Evolutionary conservation across 2,329 filamentous ascomycete genomes (phyloP).

Genomic region (Boeremia lycopersici): DNA sequence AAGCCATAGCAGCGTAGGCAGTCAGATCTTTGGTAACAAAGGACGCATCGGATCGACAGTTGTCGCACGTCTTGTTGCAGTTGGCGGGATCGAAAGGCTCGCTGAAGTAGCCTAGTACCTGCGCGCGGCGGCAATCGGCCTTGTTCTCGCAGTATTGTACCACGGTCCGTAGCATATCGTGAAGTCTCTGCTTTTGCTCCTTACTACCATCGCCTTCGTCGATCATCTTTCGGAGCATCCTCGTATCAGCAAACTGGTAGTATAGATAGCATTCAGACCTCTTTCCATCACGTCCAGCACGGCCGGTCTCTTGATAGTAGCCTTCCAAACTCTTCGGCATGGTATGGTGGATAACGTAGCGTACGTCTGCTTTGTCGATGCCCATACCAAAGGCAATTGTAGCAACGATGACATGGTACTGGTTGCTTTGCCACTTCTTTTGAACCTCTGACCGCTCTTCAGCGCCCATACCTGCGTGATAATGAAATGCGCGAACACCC

Average conservation of each 20-base stretch:
- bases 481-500: constrained; percentile 77
- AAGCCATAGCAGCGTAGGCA: constrained; percentile 70
- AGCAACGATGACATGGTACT: constrained; percentile 87
- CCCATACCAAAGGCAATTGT: constrained; percentile 99
- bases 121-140: constrained; percentile 82
- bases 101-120: constrained; percentile 93
- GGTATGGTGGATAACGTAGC: constrained; percentile 92
- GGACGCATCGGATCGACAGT: constrained; percentile 74
- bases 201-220: constrained; percentile 74
- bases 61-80: constrained; percentile 83
- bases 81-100: constrained; percentile 76
- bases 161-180: constrained; percentile 83
- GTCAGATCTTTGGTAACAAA: constrained; percentile 81
- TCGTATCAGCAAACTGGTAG: constrained; percentile 80
- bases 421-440: constrained; percentile 79
- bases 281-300: constrained; percentile 89
- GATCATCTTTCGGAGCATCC: constrained; percentile 79
- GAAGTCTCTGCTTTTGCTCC: constrained; percentile 83
- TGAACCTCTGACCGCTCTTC: constrained; percentile 74
- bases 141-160: constrained; percentile 88
- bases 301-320: constrained; percentile 97
- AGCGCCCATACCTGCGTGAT: constrained; percentile 79
- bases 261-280: constrained; percentile 88
- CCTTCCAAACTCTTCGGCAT: constrained; percentile 95
- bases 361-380: constrained; percentile 97